These are phyloP conservation scores for Nakaseomyces uthaithaninus DNA, from an alignment of 1,139 yeast genomes.

Conservation along the genomic window DNA sequence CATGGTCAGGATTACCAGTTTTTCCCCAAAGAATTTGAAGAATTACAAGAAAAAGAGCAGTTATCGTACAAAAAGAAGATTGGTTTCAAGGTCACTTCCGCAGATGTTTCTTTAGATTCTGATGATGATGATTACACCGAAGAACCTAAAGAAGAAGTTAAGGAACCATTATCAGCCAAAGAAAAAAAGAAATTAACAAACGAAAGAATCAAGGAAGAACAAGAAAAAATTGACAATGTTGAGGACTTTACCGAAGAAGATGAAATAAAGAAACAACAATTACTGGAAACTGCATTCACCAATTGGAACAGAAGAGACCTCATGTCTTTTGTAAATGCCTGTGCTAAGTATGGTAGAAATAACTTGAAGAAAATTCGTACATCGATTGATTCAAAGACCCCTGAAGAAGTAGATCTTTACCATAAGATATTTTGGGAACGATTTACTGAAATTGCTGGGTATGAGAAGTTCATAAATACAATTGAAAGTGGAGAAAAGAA, in stretches of 20 bases:
- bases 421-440: slow-evolving; percentile 68
- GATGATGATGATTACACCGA: slow-evolving; percentile 32
- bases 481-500: slow-evolving; percentile 86
- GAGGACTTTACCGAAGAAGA: slow-evolving; percentile 75
- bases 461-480: slow-evolving; percentile 76
- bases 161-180: slow-evolving; percentile 27
- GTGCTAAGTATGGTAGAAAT: slow-evolving; percentile 72
- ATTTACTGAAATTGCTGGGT: slow-evolving; percentile 67
- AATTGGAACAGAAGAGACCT: slow-evolving; percentile 87
- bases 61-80: slow-evolving; percentile 64
- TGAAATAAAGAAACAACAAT: slow-evolving; percentile 48
- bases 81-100: slow-evolving; percentile 60
- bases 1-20: slow-evolving; percentile 84
- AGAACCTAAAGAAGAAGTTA: slow-evolving; percentile 28
- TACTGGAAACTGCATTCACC: slow-evolving; percentile 60
- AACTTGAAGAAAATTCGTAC: slow-evolving; percentile 52
- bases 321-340: slow-evolving; percentile 70
- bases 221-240: slow-evolving; percentile 59
- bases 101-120: slow-evolving; percentile 33
- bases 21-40: slow-evolving; percentile 58
- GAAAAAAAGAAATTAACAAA: slow-evolving; percentile 29
- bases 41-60: slow-evolving; percentile 69
- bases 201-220: slow-evolving; percentile 45
- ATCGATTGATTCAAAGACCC: slow-evolving; percentile 59
- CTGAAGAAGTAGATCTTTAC: slow-evolving; percentile 62